These are phyloP conservation scores for Kwoniella newhampshirensis DNA, from an alignment of 768 basidiomycete genomes.

Conservation along the genomic window DNA sequence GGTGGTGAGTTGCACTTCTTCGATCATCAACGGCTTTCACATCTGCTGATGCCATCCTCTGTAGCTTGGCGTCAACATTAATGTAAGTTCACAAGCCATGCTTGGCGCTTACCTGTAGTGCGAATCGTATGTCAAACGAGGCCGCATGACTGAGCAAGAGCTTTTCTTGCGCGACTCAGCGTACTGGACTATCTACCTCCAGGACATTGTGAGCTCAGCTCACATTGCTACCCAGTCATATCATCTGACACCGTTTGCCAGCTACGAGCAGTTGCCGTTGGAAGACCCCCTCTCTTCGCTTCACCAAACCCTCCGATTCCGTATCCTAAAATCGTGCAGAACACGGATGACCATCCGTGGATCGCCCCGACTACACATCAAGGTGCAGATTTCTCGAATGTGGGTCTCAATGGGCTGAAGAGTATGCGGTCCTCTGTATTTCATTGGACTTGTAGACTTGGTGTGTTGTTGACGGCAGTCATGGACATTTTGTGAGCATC, in stretches of 20 bases:
- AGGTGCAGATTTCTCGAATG: not conserved
- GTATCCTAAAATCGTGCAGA: conserved; percentile 10
- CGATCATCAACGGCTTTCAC: not conserved
- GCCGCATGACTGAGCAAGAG: conserved; percentile 20
- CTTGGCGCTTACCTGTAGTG: conserved; percentile 6
- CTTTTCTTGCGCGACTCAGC: conserved; percentile 14
- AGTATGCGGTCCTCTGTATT: conserved; percentile 24
- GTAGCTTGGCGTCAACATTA: conserved; percentile 22
- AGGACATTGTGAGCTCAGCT: conserved; percentile 6
- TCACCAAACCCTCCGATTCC: conserved; percentile 2
- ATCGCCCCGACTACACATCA: not conserved
- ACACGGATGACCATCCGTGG: conserved; percentile 5
- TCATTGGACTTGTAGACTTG: conserved; percentile 23
- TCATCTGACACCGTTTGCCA: not conserved
- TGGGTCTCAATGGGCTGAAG: conserved; percentile 5
- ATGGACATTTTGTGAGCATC: conserved; percentile 13
- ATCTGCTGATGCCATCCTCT: not conserved
- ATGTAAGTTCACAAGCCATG: conserved; percentile 11
- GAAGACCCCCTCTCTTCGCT: conserved; percentile 20
- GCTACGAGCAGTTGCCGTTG: conserved; percentile 22
- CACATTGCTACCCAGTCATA: not conserved
- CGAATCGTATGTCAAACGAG: conserved; percentile 12
- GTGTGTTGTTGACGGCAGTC: conserved; percentile 8
- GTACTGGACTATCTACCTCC: conserved; percentile 23
- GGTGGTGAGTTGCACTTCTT: conserved; percentile 8